Conservation (phyloP, 2,329 filamentous ascomycete genomes). For the Claviceps africana region DNA sequence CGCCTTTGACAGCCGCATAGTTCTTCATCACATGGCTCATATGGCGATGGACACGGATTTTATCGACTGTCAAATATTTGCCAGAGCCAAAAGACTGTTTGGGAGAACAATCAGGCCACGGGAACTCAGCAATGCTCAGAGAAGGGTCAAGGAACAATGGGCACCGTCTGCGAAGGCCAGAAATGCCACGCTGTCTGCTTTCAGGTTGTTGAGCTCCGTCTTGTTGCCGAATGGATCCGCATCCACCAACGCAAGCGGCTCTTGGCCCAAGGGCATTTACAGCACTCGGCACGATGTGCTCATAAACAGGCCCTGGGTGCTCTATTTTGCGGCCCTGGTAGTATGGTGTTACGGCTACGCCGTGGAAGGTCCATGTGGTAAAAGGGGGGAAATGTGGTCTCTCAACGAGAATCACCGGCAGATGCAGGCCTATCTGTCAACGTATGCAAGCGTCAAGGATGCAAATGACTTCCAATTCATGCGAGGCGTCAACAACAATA, state of each 20-base stretch:
- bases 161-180: constrained; percentile 76
- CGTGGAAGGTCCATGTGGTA: constrained; percentile 61
- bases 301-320: constrained; percentile 84
- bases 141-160: constrained; percentile 80
- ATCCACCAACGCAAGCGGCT: constrained; percentile 25
- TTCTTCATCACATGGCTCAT: constrained; percentile 84
- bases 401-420: constrained; percentile 55
- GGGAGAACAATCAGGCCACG: constrained; percentile 72
- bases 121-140: constrained; percentile 66
- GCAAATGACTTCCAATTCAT: constrained; percentile 50
- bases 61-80: constrained; percentile 94
- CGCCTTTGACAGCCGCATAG: constrained; percentile 76
- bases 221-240: constrained; percentile 41
- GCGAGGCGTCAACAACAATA: constrained; percentile 61
- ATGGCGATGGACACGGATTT: constrained; percentile 98
- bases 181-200: constrained; percentile 82
- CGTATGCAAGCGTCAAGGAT: constrained; percentile 52
- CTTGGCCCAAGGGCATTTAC: constrained; percentile 34
- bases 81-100: constrained; percentile 69
- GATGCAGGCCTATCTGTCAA: constrained; percentile 66
- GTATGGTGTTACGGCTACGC: constrained; percentile 94
- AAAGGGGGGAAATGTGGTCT: constrained; percentile 36
- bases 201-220: constrained; percentile 79
- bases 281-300: constrained; percentile 77
- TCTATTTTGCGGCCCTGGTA: constrained; percentile 77